Evolutionary conservation across 306 rosid species (phyloP).

Genomic region (Boehmeria nivea): DNA sequence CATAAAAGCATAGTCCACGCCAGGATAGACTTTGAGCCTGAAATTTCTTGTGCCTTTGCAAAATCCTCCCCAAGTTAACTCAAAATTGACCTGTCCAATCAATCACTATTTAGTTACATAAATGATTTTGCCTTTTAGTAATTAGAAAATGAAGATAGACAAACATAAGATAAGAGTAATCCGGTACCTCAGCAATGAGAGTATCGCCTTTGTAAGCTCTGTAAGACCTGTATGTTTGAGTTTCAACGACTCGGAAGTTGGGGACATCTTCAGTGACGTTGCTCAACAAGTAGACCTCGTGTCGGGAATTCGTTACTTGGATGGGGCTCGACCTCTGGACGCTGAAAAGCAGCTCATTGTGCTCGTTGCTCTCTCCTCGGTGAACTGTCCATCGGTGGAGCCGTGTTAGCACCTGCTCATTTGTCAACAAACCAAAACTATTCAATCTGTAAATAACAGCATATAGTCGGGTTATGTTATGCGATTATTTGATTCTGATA

Average conservation of each 20-base stretch:
- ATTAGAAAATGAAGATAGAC: too few species aligned
- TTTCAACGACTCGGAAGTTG: conserved; percentile 6
- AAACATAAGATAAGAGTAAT: too few species aligned
- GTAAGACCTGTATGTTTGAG: neutral
- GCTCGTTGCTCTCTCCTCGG: neutral
- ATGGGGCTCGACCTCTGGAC: neutral
- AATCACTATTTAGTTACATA: too few species aligned
- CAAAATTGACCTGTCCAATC: neutral
- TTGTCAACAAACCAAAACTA: neutral
- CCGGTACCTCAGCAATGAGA: conserved; percentile 7
- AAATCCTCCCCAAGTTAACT: neutral
- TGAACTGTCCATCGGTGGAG: neutral
- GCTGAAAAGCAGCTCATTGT: neutral
- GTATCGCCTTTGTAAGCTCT: conserved; percentile 3
- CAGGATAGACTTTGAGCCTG: conserved; percentile 7
- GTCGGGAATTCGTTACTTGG: conserved; percentile 1
- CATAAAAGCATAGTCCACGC: conserved; percentile 7
- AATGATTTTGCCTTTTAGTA: neutral
- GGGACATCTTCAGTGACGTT: neutral
- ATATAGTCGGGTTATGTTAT: too few species aligned
- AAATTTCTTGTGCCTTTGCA: neutral
- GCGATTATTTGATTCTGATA: neutral
- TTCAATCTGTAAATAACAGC: too few species aligned
- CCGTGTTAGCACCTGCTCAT: neutral
- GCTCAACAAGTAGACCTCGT: neutral